Evolutionary conservation across 495 filamentous ascomycete species (phyloP).

Genomic region (Extremus antarcticus): DNA sequence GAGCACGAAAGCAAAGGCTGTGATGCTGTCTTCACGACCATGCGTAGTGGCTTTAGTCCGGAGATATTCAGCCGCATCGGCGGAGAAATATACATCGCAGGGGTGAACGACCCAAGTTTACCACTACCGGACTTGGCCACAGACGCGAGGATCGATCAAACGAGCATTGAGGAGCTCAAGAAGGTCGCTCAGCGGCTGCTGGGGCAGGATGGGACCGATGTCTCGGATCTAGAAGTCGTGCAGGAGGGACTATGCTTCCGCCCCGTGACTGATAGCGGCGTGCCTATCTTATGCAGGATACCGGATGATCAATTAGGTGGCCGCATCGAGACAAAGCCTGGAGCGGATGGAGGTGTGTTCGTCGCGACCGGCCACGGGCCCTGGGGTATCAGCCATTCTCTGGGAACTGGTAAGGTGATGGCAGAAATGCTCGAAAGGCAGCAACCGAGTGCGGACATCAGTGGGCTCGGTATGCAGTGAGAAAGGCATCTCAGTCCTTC

Average conservation of each 20-base stretch:
- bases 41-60: slow-evolving; percentile 48
- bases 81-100: slow-evolving; percentile 63
- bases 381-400: slow-evolving; percentile 29
- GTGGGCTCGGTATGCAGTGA: neutral
- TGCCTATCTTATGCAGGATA: slow-evolving; percentile 50
- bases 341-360: slow-evolving; percentile 52
- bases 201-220: slow-evolving; percentile 31
- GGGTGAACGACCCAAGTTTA: slow-evolving; percentile 50
- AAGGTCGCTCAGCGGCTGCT: slow-evolving; percentile 46
- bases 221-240: slow-evolving; percentile 48
- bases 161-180: slow-evolving; percentile 42
- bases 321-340: slow-evolving; percentile 31
- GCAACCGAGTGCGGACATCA: slow-evolving; percentile 26
- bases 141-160: slow-evolving; percentile 34
- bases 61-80: slow-evolving; percentile 60
- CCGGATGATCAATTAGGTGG: slow-evolving; percentile 43
- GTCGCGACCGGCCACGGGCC: slow-evolving; percentile 57
- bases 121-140: slow-evolving; percentile 47
- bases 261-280: slow-evolving; percentile 51
- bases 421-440: slow-evolving; percentile 31
- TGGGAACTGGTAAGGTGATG: slow-evolving; percentile 31
- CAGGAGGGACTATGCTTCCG: slow-evolving; percentile 62
- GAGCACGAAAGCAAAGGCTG: slow-evolving; percentile 34
- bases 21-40: slow-evolving; percentile 61
- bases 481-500: too few species aligned